Conservation (phyloP, 257 asterid genomes). For the Nicotiana knightiana region DNA sequence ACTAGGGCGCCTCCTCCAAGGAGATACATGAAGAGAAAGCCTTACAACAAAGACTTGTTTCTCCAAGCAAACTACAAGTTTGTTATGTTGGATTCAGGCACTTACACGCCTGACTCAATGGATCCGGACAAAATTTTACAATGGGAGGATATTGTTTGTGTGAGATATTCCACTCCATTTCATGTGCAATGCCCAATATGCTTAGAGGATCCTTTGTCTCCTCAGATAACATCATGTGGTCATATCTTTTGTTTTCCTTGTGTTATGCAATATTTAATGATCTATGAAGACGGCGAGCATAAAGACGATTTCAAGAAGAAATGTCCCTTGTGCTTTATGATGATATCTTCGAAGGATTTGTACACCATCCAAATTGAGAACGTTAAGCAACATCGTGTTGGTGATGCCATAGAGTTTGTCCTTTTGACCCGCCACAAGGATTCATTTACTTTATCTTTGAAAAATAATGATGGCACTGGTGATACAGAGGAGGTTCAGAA, state of each 20-base stretch:
- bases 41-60: conserved; percentile 89
- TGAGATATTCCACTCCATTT: conserved; percentile 66
- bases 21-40: conserved; percentile 58
- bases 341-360: conserved; percentile 81
- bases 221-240: conserved; percentile 95
- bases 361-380: conserved; percentile 59
- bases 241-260: conserved; percentile 96
- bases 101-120: conserved; percentile 49
- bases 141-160: conserved; percentile 91
- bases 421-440: conserved; percentile 72
- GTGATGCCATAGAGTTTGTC: conserved; percentile 59
- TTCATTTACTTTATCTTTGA: conserved; percentile 54
- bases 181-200: conserved; percentile 91
- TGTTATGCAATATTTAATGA: conserved; percentile 66
- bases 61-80: conserved; percentile 96
- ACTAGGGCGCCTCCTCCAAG: conserved; percentile 56
- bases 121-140: conserved; percentile 83
- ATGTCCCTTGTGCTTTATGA: conserved; percentile 85
- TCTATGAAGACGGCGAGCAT: conserved; percentile 41
- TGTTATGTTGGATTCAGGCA: conserved; percentile 74
- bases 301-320: conserved; percentile 64
- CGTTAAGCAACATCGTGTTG: conserved; percentile 55
- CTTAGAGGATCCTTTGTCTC: conserved; percentile 79
- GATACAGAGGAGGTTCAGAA: conserved; percentile 40
- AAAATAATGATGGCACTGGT: conserved; percentile 32